Conservation (phyloP, 164 flowering plant genomes). For the Chimonanthus salicifolius region DNA sequence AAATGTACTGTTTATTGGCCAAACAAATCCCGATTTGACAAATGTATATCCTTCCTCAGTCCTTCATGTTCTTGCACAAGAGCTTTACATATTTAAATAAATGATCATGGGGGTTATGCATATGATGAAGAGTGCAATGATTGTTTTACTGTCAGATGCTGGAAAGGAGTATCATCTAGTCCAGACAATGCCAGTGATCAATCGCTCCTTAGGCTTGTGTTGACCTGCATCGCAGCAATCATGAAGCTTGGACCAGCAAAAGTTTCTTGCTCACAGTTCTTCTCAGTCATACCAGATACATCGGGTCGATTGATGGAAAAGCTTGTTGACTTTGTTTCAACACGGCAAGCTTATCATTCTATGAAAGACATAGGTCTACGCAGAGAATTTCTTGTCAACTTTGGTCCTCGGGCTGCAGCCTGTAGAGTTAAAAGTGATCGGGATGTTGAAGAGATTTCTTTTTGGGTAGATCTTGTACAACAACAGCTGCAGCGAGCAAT, state of each 20-base stretch:
- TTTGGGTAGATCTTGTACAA: slow-evolving; percentile 93
- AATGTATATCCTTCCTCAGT: neutral
- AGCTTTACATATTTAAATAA: neutral
- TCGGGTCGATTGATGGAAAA: slow-evolving; percentile 92
- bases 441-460: slow-evolving; percentile 64
- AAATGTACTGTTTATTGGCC: neutral
- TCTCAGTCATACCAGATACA: slow-evolving; percentile 67
- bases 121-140: slow-evolving; percentile 3
- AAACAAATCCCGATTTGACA: neutral
- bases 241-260: slow-evolving; percentile 90
- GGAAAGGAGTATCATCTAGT: slow-evolving; percentile 30
- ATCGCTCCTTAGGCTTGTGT: slow-evolving; percentile 76
- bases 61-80: no score
- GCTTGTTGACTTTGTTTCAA: slow-evolving; percentile 68
- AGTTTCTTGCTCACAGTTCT: slow-evolving; percentile 78
- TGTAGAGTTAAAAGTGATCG: slow-evolving; percentile 52
- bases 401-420: slow-evolving; percentile 89
- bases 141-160: slow-evolving; percentile 31
- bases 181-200: slow-evolving; percentile 56
- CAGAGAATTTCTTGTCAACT: slow-evolving; percentile 86
- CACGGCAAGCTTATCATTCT: slow-evolving; percentile 59
- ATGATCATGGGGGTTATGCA: slow-evolving; percentile 8
- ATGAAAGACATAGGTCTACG: slow-evolving; percentile 75
- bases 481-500: slow-evolving; percentile 81
- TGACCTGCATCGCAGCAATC: slow-evolving; percentile 76